phyloP scores from a whole-genome alignment of 495 filamentous ascomycete species.

The Daldinia childiae region DNA sequence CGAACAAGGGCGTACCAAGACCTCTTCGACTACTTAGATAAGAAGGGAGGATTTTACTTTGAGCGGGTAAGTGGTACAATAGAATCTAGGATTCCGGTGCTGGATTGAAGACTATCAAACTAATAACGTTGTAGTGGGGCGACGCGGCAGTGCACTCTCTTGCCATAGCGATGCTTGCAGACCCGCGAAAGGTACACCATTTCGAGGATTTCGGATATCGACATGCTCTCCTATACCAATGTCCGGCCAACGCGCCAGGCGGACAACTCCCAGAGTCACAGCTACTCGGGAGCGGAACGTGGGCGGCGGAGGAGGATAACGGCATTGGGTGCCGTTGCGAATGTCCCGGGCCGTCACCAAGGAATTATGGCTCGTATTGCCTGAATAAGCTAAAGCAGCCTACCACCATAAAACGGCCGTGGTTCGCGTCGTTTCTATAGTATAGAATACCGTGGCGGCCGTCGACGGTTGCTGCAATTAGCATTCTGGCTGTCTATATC shows the following conservation, averaged over 20 bases:
- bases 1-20: slow-evolving; percentile 53
- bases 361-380: slow-evolving; percentile 38
- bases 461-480: background rate
- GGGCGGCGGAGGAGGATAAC: slow-evolving; percentile 41
- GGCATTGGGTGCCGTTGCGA: slow-evolving; percentile 48
- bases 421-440: slow-evolving; percentile 41
- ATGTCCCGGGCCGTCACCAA: slow-evolving; percentile 34
- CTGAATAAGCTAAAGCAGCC: slow-evolving; percentile 46
- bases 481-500: slow-evolving; percentile 25
- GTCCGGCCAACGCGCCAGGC: slow-evolving; percentile 44
- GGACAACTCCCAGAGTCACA: slow-evolving; percentile 41
- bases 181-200: slow-evolving; percentile 55
- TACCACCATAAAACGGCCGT: slow-evolving; percentile 37
- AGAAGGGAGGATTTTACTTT: slow-evolving; percentile 56
- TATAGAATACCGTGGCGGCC: slow-evolving; percentile 6
- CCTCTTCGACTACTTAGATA: slow-evolving; percentile 55
- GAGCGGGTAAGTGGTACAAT: slow-evolving; percentile 47
- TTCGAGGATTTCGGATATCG: slow-evolving; percentile 56
- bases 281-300: slow-evolving; percentile 34
- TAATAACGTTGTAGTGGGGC: slow-evolving; percentile 48
- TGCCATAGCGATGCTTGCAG: slow-evolving; percentile 52
- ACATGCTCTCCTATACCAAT: slow-evolving; percentile 50
- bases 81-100: background rate
- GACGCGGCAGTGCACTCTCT: slow-evolving; percentile 57
- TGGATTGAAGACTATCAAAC: slow-evolving; percentile 3